Evolutionary conservation across 2,329 filamentous ascomycete genomes (phyloP), one percentile per base, ranked within the genome.

Genomic region (Aspergillus melleus): DNA sequence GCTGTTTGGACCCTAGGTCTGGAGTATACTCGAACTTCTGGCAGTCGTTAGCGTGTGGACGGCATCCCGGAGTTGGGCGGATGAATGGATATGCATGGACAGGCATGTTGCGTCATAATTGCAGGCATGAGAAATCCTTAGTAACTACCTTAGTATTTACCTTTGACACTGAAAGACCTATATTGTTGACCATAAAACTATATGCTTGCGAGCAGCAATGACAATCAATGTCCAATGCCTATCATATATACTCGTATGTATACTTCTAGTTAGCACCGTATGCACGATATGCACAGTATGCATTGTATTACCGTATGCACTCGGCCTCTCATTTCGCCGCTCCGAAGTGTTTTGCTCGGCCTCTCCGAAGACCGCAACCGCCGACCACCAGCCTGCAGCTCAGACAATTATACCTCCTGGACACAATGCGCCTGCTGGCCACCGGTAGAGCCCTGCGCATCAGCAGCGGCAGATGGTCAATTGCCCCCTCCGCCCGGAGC

Each of bases 381-480:
- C 20, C 52, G 44, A 54, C 6, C 36, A 9, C 52, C 22, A 39
- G 26, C 11, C 52, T 42, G 36, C 36, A 42, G 14, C 36, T 42
- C 36, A 16, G 11, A 8, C 52, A 52, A 52, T 20, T 32, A 24
- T 19, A 11, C 24, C 22, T 22, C 42, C 20, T 12, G 46, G 4
- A 8, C 16, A 52, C 11, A 32, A 79, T 79, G 77, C 73, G 75
- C 50, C 62, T 77, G 51, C 62, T 76, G 57, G 75, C 75, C 57
- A 77, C 76, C 5, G 73, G 76, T 55, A 71, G 76, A 64, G 76
- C 71, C 44, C 69, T 79, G 60, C 72, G 76, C 49, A 67, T 72
- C 14, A 72, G 70, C 61, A 74, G 70, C 55, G 66, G 71, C 52
- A 67, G 72, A 58, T 76, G 74, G 72, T 65, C 69, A 60, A 67